phyloP scores from a whole-genome alignment of 345 rosid genomes.

The Lenwebbia sp. region DNA sequence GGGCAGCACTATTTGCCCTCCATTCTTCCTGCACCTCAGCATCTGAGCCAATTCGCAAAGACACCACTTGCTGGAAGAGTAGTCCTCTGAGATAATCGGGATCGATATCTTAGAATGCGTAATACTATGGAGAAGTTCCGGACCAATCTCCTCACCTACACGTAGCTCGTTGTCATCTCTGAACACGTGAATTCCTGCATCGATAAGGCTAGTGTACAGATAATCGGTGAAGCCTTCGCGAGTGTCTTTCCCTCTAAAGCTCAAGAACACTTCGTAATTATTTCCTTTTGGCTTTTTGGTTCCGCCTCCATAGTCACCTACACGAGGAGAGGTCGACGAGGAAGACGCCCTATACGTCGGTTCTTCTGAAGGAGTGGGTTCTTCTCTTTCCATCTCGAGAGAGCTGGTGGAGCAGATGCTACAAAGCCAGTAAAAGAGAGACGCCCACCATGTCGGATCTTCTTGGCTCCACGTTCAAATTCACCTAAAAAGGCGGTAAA shows the following conservation, averaged over 20 bases:
- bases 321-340: too few species aligned
- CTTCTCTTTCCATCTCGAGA: too few species aligned
- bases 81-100: background rate
- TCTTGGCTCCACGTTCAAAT: background rate
- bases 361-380: too few species aligned
- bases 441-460: background rate
- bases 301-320: too few species aligned
- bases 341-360: too few species aligned
- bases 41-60: background rate
- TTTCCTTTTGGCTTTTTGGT: too few species aligned
- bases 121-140: background rate
- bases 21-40: background rate
- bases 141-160: background rate
- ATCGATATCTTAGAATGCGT: background rate
- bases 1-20: background rate
- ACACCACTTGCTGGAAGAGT: background rate
- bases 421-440: background rate
- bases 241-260: background rate
- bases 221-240: background rate
- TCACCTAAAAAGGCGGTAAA: background rate
- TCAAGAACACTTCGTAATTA: too few species aligned
- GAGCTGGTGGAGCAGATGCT: background rate
- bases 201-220: background rate
- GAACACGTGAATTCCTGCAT: background rate
- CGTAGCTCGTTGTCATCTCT: too few species aligned